A percentile compares a stretch with the other conserved stretches of the same genome.
Evolutionary conservation across 495 filamentous ascomycete genomes (phyloP).

Genomic region (Schizothecium vesticola): DNA sequence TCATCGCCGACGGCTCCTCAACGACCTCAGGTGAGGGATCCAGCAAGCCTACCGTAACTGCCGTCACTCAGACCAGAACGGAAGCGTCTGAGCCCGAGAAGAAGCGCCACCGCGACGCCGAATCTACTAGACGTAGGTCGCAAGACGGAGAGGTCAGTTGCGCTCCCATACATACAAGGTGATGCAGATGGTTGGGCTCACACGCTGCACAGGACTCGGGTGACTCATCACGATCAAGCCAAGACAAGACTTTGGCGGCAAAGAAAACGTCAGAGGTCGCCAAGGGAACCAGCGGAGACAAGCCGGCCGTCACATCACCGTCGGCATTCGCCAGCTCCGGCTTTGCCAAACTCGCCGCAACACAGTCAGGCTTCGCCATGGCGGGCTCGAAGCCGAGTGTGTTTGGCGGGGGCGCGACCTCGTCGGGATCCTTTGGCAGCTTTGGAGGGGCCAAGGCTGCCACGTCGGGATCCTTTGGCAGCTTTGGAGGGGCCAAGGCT

Average conservation of each 20-base stretch:
- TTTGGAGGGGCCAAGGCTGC: conserved; percentile 29
- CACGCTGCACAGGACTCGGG: conserved; percentile 12
- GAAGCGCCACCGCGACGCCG: conserved; percentile 46
- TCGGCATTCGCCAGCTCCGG: conserved; percentile 47
- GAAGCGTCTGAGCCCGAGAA: conserved; percentile 50
- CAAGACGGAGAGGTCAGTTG: conserved; percentile 22
- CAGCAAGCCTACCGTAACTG: conserved; percentile 17
- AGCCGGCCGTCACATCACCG: conserved; percentile 30
- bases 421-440: conserved; percentile 33
- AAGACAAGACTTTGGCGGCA: conserved; percentile 10
- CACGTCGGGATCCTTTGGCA: conserved; percentile 27
- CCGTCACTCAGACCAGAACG: conserved; percentile 32
- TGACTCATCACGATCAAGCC: conserved; percentile 20
- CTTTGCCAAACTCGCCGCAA: conserved; percentile 46
- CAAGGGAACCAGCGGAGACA: conserved; percentile 8
- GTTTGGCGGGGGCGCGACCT: conserved; percentile 24
- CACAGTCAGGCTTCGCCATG: conserved; percentile 39
- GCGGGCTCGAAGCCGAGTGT: conserved; percentile 34
- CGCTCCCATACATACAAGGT: not conserved
- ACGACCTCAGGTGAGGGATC: conserved; percentile 29
- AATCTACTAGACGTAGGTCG: conserved; percentile 16
- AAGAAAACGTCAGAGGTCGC: conserved; percentile 1
- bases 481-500: conserved; percentile 26
- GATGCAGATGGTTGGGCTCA: conserved; percentile 4
- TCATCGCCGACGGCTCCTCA: conserved; percentile 32